These are phyloP conservation scores for Neurospora sp. DNA, from an alignment of 495 filamentous ascomycete species.

Conservation along the genomic window DNA sequence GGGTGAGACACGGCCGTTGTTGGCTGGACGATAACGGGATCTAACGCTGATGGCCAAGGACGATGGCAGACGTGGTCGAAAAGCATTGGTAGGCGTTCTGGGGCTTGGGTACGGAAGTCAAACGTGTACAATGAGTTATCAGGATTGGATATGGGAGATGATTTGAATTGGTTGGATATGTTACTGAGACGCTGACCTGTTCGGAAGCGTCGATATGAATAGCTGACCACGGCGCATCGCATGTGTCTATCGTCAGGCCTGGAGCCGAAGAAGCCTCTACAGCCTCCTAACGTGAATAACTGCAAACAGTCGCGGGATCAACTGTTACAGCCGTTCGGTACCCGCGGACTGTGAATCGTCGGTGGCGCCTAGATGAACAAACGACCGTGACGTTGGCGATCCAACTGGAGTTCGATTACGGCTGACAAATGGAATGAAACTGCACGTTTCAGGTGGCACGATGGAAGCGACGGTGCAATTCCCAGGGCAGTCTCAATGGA, in stretches of 20 bases:
- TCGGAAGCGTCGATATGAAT: neutral
- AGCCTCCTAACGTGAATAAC: neutral
- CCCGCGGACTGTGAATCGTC: neutral
- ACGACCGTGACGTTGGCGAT: neutral
- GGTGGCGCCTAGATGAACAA: neutral
- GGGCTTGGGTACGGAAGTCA: neutral
- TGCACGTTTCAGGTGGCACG: neutral
- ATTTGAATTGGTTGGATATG: neutral
- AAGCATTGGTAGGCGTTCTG: neutral
- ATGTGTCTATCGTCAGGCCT: neutral
- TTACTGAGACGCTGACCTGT: neutral
- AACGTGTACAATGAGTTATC: neutral
- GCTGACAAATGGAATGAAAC: neutral
- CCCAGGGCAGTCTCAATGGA: neutral
- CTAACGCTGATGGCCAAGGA: neutral
- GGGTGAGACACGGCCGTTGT: neutral
- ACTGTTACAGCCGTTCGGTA: neutral
- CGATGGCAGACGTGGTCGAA: neutral
- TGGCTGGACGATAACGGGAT: neutral
- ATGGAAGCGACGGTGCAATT: neutral
- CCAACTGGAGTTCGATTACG: neutral
- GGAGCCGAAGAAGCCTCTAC: neutral
- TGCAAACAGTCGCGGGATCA: neutral
- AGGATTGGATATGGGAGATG: neutral
- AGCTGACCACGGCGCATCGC: neutral